These are phyloP conservation scores for Maudiozyma barnettii DNA, from an alignment of 805 yeast species.

Conservation along the genomic window DNA sequence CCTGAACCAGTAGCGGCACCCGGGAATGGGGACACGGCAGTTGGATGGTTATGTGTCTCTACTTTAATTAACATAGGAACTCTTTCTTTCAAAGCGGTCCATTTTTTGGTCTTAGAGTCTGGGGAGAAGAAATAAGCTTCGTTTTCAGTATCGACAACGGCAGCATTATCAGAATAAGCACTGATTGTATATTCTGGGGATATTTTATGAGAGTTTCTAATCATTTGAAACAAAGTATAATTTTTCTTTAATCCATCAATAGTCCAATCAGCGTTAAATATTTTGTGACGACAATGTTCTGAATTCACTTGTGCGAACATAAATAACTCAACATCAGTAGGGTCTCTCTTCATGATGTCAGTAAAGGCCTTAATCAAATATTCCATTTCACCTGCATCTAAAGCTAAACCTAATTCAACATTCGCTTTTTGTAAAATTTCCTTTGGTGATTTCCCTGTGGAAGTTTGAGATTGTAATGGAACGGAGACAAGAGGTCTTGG, in stretches of 20 bases:
- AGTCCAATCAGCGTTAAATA: constrained; percentile 97
- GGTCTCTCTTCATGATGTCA: constrained; percentile 67
- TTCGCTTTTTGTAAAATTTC: constrained; percentile 68
- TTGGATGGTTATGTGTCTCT: constrained; percentile 98
- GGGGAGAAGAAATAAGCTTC: constrained; percentile 74
- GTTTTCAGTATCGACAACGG: constrained; percentile 55
- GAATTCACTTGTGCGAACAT: constrained; percentile 99
- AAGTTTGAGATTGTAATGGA: constrained; percentile 42
- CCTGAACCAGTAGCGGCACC: constrained; percentile 99
- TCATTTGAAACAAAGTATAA: constrained; percentile 80
- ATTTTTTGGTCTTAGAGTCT: constrained; percentile 56
- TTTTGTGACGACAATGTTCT: constrained; percentile 98
- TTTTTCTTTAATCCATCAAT: constrained; percentile 75
- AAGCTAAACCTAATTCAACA: constrained; percentile 80
- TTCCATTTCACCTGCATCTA: constrained; percentile 87
- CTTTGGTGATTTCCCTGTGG: constrained; percentile 22
- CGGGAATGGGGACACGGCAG: constrained; percentile 97
- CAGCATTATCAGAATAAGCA: constrained; percentile 97
- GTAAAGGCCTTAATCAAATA: constrained; percentile 79
- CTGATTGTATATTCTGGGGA: constrained; percentile 77
- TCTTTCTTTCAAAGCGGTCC: constrained; percentile 65
- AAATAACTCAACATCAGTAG: constrained; percentile 94
- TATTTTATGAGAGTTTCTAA: constrained; percentile 79
- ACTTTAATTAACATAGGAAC: constrained; percentile 91
- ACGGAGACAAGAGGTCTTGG: constrained; percentile 80